phyloP scores from a whole-genome alignment of 805 yeast genomes.

The Saturnispora galanensis region DNA sequence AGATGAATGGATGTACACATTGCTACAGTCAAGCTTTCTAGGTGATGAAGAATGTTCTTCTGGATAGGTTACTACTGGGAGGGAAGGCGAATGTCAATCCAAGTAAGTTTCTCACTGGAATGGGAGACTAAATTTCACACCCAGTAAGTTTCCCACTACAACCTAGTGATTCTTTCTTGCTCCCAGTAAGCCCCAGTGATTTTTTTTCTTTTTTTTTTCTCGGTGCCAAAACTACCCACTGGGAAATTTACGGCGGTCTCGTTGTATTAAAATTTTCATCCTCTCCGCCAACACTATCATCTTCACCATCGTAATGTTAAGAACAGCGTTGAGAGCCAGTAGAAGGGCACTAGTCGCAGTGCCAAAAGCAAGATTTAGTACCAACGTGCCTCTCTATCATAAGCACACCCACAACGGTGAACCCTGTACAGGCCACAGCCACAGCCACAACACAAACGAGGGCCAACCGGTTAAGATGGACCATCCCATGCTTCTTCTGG shows the following conservation, averaged over 20 bases:
- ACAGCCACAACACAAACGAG: slow-evolving; percentile 1
- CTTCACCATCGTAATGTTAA: background rate
- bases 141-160: background rate
- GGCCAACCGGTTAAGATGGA: slow-evolving; percentile 38
- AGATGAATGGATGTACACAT: too few relatives aligned
- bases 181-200: background rate
- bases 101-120: too few relatives aligned
- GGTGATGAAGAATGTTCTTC: too few relatives aligned
- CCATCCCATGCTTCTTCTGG: slow-evolving; percentile 73
- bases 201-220: too few relatives aligned
- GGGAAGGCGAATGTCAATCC: too few relatives aligned
- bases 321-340: background rate
- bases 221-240: background rate
- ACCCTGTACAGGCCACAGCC: slow-evolving; percentile 11
- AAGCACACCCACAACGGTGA: slow-evolving; percentile 10
- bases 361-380: background rate
- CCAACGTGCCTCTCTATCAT: background rate
- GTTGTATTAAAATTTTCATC: too few relatives aligned
- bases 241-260: background rate
- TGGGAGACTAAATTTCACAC: background rate
- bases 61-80: too few relatives aligned
- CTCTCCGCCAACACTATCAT: too few relatives aligned
- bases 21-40: too few relatives aligned
- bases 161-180: background rate
- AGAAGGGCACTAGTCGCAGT: background rate